phyloP scores from a whole-genome alignment of 805 yeast genomes.

The Pichia gijzeniarum region DNA sequence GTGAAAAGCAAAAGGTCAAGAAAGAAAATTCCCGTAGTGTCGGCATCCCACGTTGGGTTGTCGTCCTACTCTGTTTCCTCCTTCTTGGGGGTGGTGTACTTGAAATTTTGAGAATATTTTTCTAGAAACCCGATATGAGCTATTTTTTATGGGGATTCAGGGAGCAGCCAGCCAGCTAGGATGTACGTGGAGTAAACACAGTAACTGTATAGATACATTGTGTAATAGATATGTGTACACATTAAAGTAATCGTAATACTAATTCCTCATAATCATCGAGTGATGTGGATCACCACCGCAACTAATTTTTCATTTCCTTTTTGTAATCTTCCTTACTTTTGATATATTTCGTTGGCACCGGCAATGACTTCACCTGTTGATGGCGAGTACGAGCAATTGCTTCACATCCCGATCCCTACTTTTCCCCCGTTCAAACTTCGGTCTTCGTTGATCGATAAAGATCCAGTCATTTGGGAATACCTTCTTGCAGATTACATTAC shows the following conservation, averaged over 20 bases:
- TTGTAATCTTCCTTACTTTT: background rate
- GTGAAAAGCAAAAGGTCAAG: constrained; percentile 11
- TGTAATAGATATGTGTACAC: too few relatives aligned
- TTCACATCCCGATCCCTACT: constrained; percentile 20
- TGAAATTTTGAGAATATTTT: constrained; percentile 53
- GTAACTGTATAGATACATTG: too few relatives aligned
- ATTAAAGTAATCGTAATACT: too few relatives aligned
- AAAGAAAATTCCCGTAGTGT: constrained; percentile 3
- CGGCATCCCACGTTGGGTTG: constrained; percentile 52
- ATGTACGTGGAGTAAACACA: too few relatives aligned
- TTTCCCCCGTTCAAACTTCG: constrained; percentile 72
- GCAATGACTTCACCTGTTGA: background rate
- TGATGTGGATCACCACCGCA: too few relatives aligned
- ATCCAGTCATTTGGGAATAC: constrained; percentile 80
- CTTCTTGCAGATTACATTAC: constrained; percentile 56
- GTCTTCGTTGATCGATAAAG: constrained; percentile 73
- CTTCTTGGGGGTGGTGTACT: constrained; percentile 79
- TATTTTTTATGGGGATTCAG: background rate
- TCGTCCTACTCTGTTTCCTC: constrained; percentile 49
- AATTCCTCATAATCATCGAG: too few relatives aligned
- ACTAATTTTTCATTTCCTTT: too few relatives aligned
- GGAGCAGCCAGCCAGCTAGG: too few relatives aligned
- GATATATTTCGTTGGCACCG: too few relatives aligned
- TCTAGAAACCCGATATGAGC: constrained; percentile 28
- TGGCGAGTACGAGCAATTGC: constrained; percentile 1